Percentiles rank a stretch among this genome's conserved stretches.
Evolutionary conservation across 257 asterid genomes (phyloP).

Genomic region (Penstemon davidsonii): DNA sequence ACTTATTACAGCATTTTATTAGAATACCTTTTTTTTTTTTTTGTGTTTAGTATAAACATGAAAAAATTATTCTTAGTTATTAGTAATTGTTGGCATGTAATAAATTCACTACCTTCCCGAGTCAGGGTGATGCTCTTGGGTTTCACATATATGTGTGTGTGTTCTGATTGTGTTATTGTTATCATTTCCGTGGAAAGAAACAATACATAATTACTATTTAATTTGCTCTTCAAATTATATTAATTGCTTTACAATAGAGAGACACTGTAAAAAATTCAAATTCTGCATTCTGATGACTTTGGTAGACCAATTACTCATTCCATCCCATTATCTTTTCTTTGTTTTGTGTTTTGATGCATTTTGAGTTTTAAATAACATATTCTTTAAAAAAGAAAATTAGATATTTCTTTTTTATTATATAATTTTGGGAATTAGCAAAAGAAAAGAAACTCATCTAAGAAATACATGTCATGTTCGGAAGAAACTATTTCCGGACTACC

Average conservation of each 20-base stretch:
- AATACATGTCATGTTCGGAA: no score
- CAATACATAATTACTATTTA: slow-evolving; percentile 8
- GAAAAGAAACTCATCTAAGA: no score
- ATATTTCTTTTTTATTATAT: no score
- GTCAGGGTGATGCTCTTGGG: slow-evolving; percentile 4
- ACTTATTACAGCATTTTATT: background rate
- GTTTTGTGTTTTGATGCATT: no score
- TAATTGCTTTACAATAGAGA: background rate
- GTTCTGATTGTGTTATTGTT: background rate
- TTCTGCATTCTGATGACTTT: no score
- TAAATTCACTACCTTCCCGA: slow-evolving; percentile 1
- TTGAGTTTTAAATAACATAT: no score
- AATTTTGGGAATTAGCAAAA: no score
- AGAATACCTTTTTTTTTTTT: background rate
- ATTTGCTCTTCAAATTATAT: background rate
- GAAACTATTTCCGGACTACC: no score
- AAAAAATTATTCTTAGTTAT: background rate
- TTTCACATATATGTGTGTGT: background rate
- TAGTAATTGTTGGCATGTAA: background rate
- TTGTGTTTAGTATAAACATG: no score
- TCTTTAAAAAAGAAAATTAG: no score
- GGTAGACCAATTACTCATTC: no score
- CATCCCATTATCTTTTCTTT: no score
- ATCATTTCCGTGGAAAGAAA: background rate
- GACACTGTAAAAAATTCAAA: background rate